Evolutionary conservation across 345 rosid genomes (phyloP), one percentile per base, ranked within the genome.

Genomic region (Camelina neglecta): DNA sequence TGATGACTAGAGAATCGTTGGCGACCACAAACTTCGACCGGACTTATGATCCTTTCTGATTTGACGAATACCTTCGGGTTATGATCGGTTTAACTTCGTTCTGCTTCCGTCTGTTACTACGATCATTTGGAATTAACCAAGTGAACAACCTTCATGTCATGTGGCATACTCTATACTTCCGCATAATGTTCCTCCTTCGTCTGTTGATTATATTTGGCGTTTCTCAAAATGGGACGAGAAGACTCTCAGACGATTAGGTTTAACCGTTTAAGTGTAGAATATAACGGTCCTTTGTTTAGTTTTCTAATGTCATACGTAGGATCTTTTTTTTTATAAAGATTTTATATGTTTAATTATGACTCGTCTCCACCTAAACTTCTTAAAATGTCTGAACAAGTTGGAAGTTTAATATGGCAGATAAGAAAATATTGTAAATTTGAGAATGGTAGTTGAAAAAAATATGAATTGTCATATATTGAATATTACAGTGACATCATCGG

Each of bases 401-500:
- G 44, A 18, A 62, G 11, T 38, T 20, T 15, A 11, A 38, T 20
- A 4, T 20, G 31, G 33, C 8, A 6, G 29, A 20, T 21, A 21
- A 8, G 33, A 16, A 23, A 38, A 7, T 39, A 1, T 39, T 10
- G 50, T 5, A 15, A 15, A 38, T 41, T 41, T 60, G 39, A 53
- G 31, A 42, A 56, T 54, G 63, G 24, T 33, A 42, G 44, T 63
- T 54, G 44, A 26, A 50, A 45, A 51, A 50, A 5, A 45, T 35
- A 26, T 26, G 51, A 62, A 13, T 9, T 18, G 55, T 50, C 21
- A 44, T 20, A 6, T 39, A 59, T 39, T 35, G 53, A 66, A 68
- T 29, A 60, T 50, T 24, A 59, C 5, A 35, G 47, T 60, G 79
- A 67, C 74, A 60, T 68, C 74, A 60, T 29, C 6, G 47, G 66